Conservation (phyloP, 140 eudicot species). For the Senecio squalidus region DNA sequence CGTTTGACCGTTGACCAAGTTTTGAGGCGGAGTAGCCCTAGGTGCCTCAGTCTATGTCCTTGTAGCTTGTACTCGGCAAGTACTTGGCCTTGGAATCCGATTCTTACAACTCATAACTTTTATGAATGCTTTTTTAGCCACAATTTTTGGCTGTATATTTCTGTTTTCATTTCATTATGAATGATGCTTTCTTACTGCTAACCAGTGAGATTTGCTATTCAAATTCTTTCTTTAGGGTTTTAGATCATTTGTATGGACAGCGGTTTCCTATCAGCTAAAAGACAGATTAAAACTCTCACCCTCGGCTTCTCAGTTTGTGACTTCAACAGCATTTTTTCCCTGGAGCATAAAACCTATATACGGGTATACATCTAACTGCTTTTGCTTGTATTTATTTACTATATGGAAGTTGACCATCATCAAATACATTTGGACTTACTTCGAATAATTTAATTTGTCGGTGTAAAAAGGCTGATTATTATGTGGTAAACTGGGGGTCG, state of each 20-base stretch:
- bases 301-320: conserved; percentile 91
- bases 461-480: neutral
- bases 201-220: conserved; percentile 9
- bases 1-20: no score
- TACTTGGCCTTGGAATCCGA: no score
- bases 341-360: conserved; percentile 98
- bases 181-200: conserved; percentile 8
- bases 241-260: conserved; percentile 98
- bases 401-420: no score
- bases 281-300: conserved; percentile 81
- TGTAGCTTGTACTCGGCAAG: no score
- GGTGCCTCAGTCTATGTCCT: no score
- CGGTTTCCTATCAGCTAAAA: conserved; percentile 90
- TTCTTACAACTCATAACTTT: no score
- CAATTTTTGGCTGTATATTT: conserved; percentile 4
- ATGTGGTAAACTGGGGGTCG: conserved; percentile 3
- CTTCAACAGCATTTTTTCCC: conserved; percentile 84
- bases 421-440: no score
- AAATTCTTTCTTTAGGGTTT: conserved; percentile 54
- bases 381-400: no score
- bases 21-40: no score
- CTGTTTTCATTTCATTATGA: conserved; percentile 6
- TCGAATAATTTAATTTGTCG: conserved; percentile 9
- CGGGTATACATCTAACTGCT: conserved; percentile 59
- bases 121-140: neutral